A percentile compares a stretch with the other conserved stretches of the same genome.
Evolutionary conservation across 169 alveolate species (phyloP).

Genomic region (Cryptosporidium tyzzeri): DNA sequence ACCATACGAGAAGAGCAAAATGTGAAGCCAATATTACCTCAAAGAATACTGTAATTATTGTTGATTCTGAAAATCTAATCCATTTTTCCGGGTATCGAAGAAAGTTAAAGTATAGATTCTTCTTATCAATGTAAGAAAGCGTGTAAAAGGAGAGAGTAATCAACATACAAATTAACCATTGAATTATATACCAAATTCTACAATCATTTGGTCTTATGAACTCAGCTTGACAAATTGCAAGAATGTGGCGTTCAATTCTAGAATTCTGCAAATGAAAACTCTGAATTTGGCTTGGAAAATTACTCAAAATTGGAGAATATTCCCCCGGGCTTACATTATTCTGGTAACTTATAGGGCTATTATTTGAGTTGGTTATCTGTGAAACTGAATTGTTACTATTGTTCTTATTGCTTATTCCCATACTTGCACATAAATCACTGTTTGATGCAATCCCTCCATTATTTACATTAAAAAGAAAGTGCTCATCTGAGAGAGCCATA

Average conservation of each 20-base stretch:
- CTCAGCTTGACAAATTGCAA: constrained; percentile 51
- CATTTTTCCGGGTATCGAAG: constrained; percentile 61
- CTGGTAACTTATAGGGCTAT: constrained; percentile 6
- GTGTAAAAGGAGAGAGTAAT: constrained; percentile 6
- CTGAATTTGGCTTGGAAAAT: neutral
- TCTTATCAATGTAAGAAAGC: constrained; percentile 20
- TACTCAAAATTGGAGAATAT: constrained; percentile 10
- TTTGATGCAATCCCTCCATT: neutral
- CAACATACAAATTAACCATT: constrained; percentile 48
- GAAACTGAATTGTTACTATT: neutral
- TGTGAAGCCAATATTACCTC: constrained; percentile 15
- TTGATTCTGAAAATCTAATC: constrained; percentile 25
- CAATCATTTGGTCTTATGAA: constrained; percentile 60
- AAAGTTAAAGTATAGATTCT: constrained; percentile 40
- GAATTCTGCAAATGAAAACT: constrained; percentile 28
- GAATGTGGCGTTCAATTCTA: constrained; percentile 47
- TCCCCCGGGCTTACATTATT: neutral
- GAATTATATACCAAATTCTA: constrained; percentile 53
- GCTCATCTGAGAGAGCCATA: constrained; percentile 26
- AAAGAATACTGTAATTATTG: constrained; percentile 8
- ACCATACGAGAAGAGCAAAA: constrained; percentile 42
- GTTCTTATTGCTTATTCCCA: neutral
- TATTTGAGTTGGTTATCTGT: constrained; percentile 7
- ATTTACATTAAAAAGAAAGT: neutral
- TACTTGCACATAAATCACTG: neutral